phyloP scores from a whole-genome alignment of 352 stramenopile species.

The Globisporangium cederbergense region DNA sequence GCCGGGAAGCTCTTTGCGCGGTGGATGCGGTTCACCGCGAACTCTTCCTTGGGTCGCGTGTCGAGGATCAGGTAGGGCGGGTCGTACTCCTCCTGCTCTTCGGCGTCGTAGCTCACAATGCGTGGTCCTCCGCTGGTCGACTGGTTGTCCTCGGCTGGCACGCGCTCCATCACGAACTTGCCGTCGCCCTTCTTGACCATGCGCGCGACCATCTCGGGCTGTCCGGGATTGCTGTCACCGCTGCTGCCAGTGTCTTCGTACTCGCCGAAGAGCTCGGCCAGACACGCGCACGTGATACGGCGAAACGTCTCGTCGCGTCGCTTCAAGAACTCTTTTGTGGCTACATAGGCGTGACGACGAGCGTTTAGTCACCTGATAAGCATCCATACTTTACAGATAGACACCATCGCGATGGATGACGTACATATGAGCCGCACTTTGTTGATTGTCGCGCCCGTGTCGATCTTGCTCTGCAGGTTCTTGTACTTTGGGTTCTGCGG shows the following conservation, averaged over 20 bases:
- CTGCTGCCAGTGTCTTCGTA: slow-evolving; percentile 59
- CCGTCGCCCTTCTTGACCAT: slow-evolving; percentile 71
- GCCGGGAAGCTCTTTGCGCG: slow-evolving; percentile 63
- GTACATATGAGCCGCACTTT: slow-evolving; percentile 79
- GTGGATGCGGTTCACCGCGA: slow-evolving; percentile 63
- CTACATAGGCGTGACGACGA: slow-evolving; percentile 19
- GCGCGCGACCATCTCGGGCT: slow-evolving; percentile 69
- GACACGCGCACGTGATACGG: slow-evolving; percentile 58
- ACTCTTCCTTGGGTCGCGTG: slow-evolving; percentile 67
- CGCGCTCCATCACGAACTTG: slow-evolving; percentile 67
- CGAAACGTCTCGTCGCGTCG: slow-evolving; percentile 78
- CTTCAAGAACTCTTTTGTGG: slow-evolving; percentile 78
- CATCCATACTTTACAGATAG: background rate
- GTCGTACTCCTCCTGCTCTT: slow-evolving; percentile 76
- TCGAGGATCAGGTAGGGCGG: slow-evolving; percentile 73
- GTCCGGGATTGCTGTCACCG: slow-evolving; percentile 11
- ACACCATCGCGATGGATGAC: slow-evolving; percentile 6
- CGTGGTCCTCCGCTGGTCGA: slow-evolving; percentile 36
- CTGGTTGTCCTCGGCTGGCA: slow-evolving; percentile 48
- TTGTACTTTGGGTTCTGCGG: slow-evolving; percentile 76
- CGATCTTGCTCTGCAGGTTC: slow-evolving; percentile 75
- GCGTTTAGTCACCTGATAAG: background rate
- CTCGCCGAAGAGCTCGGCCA: slow-evolving; percentile 71
- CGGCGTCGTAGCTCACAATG: slow-evolving; percentile 74
- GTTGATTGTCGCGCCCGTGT: slow-evolving; percentile 67